phyloP scores from a whole-genome alignment of 805 yeast species.

The Candida odintsovae region DNA sequence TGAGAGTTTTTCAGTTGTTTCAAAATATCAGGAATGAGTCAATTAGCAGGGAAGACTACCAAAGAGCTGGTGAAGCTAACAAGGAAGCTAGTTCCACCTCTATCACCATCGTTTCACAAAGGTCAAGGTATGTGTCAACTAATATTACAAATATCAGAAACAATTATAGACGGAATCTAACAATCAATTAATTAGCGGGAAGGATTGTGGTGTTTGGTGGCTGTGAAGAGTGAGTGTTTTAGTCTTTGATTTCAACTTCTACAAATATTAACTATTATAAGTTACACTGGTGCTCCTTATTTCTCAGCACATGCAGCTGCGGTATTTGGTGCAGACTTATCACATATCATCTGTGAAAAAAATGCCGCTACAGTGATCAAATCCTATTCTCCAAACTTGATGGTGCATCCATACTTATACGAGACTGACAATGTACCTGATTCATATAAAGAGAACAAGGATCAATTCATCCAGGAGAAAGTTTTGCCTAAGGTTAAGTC shows the following conservation, averaged over 20 bases:
- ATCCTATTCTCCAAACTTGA: constrained; percentile 83
- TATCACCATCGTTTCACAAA: constrained; percentile 66
- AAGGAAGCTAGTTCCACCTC: constrained; percentile 65
- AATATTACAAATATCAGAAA: no score
- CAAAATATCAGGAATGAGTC: constrained; percentile 5
- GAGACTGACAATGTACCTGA: constrained; percentile 31
- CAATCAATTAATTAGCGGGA: constrained; percentile 43
- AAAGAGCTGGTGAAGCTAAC: constrained; percentile 44
- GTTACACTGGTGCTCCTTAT: constrained; percentile 93
- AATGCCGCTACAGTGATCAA: constrained; percentile 79
- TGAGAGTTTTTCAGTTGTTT: no score
- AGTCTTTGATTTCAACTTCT: background rate
- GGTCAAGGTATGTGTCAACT: constrained; percentile 55
- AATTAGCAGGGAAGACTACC: constrained; percentile 8
- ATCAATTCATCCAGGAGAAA: constrained; percentile 31
- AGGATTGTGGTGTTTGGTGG: constrained; percentile 88
- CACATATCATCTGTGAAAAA: constrained; percentile 83
- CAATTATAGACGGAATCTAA: background rate
- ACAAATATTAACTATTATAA: constrained; percentile 11
- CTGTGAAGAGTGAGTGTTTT: constrained; percentile 57
- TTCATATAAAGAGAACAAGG: constrained; percentile 6
- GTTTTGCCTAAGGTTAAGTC: constrained; percentile 51
- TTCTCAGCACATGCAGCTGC: constrained; percentile 86
- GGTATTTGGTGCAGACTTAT: constrained; percentile 78
- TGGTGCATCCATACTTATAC: constrained; percentile 89